Conservation (phyloP, 1,139 yeast species). For the Hemisphaericaspora xylofermentans region DNA sequence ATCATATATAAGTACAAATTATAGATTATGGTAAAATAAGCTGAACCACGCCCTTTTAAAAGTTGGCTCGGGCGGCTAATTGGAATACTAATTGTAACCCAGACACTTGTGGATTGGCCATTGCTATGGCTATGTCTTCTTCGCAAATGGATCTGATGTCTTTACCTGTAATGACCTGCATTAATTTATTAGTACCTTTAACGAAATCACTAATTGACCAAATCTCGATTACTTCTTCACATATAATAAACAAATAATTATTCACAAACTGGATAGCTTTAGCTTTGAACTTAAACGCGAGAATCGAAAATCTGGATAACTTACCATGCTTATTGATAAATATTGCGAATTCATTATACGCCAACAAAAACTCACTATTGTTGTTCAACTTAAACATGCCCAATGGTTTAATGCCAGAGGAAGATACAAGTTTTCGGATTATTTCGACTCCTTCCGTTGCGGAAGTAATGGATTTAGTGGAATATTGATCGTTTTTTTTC, state of each 20-base stretch:
- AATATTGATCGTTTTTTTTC: constrained; percentile 27
- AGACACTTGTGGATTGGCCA: constrained; percentile 70
- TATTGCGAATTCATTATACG: constrained; percentile 73
- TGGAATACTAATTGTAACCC: constrained; percentile 60
- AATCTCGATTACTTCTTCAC: constrained; percentile 71
- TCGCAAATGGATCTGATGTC: constrained; percentile 49
- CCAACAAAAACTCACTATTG: constrained; percentile 55
- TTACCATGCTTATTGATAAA: constrained; percentile 68
- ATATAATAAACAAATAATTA: constrained; percentile 61
- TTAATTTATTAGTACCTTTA: constrained; percentile 50
- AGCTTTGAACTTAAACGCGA: constrained; percentile 66
- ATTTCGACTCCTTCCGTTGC: constrained; percentile 23
- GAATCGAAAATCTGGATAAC: constrained; percentile 53
- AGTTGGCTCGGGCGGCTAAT: constrained; percentile 8
- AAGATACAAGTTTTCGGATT: constrained; percentile 33
- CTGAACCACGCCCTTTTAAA: background rate
- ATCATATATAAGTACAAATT: background rate
- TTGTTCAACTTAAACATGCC: constrained; percentile 62
- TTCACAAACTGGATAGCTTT: constrained; percentile 53
- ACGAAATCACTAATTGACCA: constrained; percentile 58
- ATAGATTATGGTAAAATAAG: background rate
- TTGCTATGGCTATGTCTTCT: constrained; percentile 47
- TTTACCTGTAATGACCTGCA: constrained; percentile 76
- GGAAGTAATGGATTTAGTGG: constrained; percentile 20
- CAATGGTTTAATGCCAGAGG: constrained; percentile 50